These are phyloP conservation scores for Apiospora malaysiana DNA, from an alignment of 2,329 filamentous ascomycete genomes.

Conservation along the genomic window DNA sequence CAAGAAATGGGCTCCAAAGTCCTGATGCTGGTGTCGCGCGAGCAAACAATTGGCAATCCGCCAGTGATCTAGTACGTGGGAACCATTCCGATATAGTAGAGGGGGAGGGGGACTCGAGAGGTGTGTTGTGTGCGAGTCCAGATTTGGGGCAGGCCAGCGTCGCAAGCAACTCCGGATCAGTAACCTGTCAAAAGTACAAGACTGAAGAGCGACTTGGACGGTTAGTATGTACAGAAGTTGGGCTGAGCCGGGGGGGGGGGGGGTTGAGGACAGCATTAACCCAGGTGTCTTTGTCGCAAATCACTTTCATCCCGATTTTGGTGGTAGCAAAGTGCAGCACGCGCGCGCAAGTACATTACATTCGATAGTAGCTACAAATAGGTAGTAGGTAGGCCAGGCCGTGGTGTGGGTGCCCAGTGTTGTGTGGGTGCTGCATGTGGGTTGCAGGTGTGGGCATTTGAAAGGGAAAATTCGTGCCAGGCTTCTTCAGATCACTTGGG, in stretches of 20 bases:
- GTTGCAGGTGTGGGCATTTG: conserved; percentile 15
- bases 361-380: no score
- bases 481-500: conserved; percentile 3
- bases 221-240: not conserved
- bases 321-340: not conserved
- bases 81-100: not conserved
- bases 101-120: not conserved
- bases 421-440: conserved; percentile 16
- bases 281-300: conserved; percentile 15
- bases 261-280: conserved; percentile 7
- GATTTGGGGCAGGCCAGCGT: conserved; percentile 6
- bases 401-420: conserved; percentile 14
- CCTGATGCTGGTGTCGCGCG: not conserved
- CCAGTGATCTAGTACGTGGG: not conserved
- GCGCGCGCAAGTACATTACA: not conserved
- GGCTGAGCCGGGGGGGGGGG: not conserved
- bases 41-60: not conserved
- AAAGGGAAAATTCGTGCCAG: conserved; percentile 9
- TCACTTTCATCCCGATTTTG: conserved; percentile 12
- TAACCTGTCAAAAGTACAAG: not conserved
- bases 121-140: not conserved
- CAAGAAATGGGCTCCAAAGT: not conserved
- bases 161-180: conserved; percentile 13
- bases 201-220: not conserved
- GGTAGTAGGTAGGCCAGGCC: not conserved